phyloP scores from a whole-genome alignment of 192 early-diverging fungal genomes.

The Entrophospora sp. region DNA sequence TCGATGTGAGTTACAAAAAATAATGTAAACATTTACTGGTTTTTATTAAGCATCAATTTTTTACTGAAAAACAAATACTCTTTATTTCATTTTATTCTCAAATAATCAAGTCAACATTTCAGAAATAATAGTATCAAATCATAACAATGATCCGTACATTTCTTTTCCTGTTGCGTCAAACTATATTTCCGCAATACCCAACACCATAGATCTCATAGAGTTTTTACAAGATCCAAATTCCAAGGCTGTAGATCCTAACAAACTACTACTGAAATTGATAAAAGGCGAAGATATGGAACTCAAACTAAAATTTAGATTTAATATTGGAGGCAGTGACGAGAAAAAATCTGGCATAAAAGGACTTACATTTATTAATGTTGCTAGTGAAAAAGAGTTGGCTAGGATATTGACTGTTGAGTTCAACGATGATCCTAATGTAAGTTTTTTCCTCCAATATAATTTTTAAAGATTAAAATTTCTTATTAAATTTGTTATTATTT shows the following conservation, averaged over 20 bases:
- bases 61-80: no score
- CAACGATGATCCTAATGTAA: conserved; percentile 22
- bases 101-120: conserved; percentile 15
- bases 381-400: conserved; percentile 17
- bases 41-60: no score
- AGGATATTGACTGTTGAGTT: conserved; percentile 21
- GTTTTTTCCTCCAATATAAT: no score
- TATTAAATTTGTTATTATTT: not conserved
- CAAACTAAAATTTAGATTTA: conserved; percentile 18
- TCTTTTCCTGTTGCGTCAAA: conserved; percentile 5
- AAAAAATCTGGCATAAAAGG: conserved; percentile 10
- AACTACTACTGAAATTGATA: conserved; percentile 8
- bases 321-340: not conserved
- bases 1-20: conserved; percentile 22
- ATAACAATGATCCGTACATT: conserved; percentile 10
- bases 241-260: conserved; percentile 4
- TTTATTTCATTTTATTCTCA: no score
- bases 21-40: no score
- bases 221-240: conserved; percentile 14
- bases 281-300: conserved; percentile 16
- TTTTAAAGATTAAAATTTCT: no score
- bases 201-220: conserved; percentile 18
- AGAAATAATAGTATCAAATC: conserved; percentile 16
- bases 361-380: conserved; percentile 18
- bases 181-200: conserved; percentile 8